Base-by-base conservation (phyloP, 805 yeast genomes). In the Hemisphaericaspora nanyangensis region DNA sequence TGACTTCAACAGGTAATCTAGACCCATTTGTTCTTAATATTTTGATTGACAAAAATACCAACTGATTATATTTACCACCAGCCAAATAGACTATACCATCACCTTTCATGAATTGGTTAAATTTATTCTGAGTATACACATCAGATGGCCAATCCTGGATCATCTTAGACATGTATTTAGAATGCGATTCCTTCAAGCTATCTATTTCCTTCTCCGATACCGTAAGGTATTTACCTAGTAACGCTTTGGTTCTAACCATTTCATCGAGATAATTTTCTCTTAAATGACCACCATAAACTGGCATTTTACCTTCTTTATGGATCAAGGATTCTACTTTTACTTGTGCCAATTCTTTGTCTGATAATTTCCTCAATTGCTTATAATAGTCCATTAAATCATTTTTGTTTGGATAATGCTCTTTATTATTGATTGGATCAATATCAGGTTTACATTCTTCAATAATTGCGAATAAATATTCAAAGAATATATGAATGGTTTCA, bases 51-150 rank as follows among this genome's bases (percentile, higher is more conserved):
- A 61, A 48, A 25, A 66, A 50, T 6, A 61, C 69, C 27, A 65
- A 50, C 43, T 59, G 63, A 45, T 62, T 57, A 44, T 60, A 65
- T 29, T 45, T 50, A 27, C 53, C 68, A 15, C 71, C 71, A 7
- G 68, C 71, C 29, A 61, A 51, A 45, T 58, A 59, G n/a, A 65
- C 68, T 17, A 65, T 65, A 5, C 72, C 72, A 40, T 61, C 61
- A 12, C 72, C 71, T 39, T 51, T 45, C 61, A 63, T 56, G 38
- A 57, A 62, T 11, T 47, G 43, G 35, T 55, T 56, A 37, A 42
- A 54, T 38, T 46, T 46, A 29, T 54, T 54, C 28, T 16, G 39
- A n/a, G 49, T 39, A 27, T 47, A 29, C 11, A 63, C 43, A 5
- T 49, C 50, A 13, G 41, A 34, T 5, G 65, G 65, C 37, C 52